Percentiles rank a stretch among this genome's conserved stretches.
Evolutionary conservation across 768 basidiomycete genomes (phyloP).

Genomic region (Psilocybe cyanescens): DNA sequence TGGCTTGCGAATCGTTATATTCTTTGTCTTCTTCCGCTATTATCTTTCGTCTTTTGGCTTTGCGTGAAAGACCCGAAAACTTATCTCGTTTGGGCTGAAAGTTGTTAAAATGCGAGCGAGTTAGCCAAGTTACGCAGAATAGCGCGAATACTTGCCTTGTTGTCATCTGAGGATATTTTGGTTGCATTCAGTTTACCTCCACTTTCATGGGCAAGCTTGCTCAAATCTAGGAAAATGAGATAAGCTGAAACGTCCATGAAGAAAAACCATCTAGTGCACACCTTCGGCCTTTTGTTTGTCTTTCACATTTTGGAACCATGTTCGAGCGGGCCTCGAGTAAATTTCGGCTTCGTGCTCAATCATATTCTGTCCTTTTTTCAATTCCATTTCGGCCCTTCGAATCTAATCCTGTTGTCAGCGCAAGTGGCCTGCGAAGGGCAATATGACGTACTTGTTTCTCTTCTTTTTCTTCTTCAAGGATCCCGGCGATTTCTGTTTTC

Average conservation of each 20-base stretch:
- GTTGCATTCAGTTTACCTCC: constrained; percentile 46
- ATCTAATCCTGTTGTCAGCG: constrained; percentile 49
- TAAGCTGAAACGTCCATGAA: background rate
- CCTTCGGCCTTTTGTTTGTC: constrained; percentile 85
- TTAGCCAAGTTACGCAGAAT: background rate
- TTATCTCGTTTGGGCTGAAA: constrained; percentile 76
- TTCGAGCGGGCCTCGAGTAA: constrained; percentile 88
- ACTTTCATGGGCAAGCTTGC: constrained; percentile 76
- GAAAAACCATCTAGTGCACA: constrained; percentile 30
- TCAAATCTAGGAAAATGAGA: constrained; percentile 51
- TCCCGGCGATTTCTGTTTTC: constrained; percentile 76
- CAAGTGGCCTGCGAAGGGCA: constrained; percentile 44
- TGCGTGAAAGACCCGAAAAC: constrained; percentile 83
- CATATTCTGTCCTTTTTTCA: constrained; percentile 92
- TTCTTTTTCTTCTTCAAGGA: constrained; percentile 91
- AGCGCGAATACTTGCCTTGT: constrained; percentile 41
- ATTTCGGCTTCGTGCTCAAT: constrained; percentile 94
- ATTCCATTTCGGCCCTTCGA: constrained; percentile 92
- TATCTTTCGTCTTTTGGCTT: constrained; percentile 86
- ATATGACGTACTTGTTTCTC: constrained; percentile 76
- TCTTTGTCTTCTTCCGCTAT: constrained; percentile 81
- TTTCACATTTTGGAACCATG: constrained; percentile 95
- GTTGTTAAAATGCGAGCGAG: constrained; percentile 6
- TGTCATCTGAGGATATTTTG: constrained; percentile 36
- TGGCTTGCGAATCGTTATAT: constrained; percentile 50